These are phyloP conservation scores for Protomyces inouyei DNA, from an alignment of 1,139 yeast species.

Conservation along the genomic window DNA sequence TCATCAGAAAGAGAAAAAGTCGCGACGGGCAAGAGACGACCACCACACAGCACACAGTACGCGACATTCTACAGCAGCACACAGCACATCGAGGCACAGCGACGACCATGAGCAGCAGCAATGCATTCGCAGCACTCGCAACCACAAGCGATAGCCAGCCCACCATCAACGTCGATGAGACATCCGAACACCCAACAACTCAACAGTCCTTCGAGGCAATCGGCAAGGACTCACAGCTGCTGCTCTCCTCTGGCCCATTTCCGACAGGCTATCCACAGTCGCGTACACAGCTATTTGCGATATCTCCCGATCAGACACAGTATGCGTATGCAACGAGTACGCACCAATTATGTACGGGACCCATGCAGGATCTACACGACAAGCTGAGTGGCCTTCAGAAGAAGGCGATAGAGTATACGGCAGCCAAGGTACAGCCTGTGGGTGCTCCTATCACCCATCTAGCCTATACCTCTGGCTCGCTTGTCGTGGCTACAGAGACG, in stretches of 20 bases:
- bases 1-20: background rate
- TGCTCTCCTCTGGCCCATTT: background rate
- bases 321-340: slow-evolving; percentile 5
- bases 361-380: background rate
- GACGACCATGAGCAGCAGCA: background rate
- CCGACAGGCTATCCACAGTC: background rate
- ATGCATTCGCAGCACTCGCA: slow-evolving; percentile 5
- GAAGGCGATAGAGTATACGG: background rate
- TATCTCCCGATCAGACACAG: background rate
- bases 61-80: background rate
- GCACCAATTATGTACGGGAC: background rate
- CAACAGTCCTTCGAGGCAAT: slow-evolving; percentile 5
- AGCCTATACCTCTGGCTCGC: background rate
- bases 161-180: background rate
- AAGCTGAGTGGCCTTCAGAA: background rate
- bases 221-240: slow-evolving; percentile 1
- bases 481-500: slow-evolving; percentile 11
- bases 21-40: background rate
- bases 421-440: background rate
- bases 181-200: slow-evolving; percentile 3
- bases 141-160: background rate
- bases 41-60: background rate
- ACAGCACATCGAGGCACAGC: background rate
- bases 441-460: background rate
- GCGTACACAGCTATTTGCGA: slow-evolving; percentile 8